Percentiles rank a stretch among this genome's conserved stretches.
phyloP scores from a whole-genome alignment of 257 asterid genomes.

The Verbascum thapsus region DNA sequence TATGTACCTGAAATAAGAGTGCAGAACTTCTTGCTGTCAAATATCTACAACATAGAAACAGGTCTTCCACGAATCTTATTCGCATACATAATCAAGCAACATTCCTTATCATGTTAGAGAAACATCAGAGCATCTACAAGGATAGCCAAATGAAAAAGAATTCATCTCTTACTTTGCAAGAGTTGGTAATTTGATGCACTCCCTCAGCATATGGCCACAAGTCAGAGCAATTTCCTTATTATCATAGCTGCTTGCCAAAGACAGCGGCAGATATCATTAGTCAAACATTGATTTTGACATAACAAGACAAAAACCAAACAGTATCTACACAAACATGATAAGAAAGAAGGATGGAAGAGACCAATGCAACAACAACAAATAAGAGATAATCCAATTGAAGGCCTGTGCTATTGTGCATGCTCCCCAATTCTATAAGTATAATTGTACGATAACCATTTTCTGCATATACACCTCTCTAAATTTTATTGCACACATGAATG shows the following conservation, averaged over 20 bases:
- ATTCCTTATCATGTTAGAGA: constrained; percentile 22
- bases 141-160: constrained; percentile 30
- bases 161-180: constrained; percentile 82
- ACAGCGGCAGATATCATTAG: constrained; percentile 13
- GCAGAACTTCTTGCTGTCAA: constrained; percentile 19
- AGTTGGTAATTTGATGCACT: constrained; percentile 82
- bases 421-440: constrained; percentile 1
- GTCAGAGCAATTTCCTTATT: constrained; percentile 96
- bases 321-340: too few species aligned
- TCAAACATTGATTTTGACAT: constrained; percentile 23
- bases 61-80: constrained; percentile 12
- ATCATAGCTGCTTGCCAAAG: constrained; percentile 69
- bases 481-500: too few species aligned
- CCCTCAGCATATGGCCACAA: constrained; percentile 96
- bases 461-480: not conserved
- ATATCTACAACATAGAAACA: too few species aligned
- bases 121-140: constrained; percentile 22
- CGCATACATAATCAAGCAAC: constrained; percentile 17
- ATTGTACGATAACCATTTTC: not conserved
- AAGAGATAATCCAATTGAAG: constrained; percentile 14
- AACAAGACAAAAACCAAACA: constrained; percentile 20
- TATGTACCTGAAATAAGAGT: constrained; percentile 65
- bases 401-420: not conserved
- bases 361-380: constrained; percentile 9
- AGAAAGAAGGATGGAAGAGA: too few species aligned